These are phyloP conservation scores for Hericium erinaceus DNA, from an alignment of 768 basidiomycete species.

Conservation along the genomic window DNA sequence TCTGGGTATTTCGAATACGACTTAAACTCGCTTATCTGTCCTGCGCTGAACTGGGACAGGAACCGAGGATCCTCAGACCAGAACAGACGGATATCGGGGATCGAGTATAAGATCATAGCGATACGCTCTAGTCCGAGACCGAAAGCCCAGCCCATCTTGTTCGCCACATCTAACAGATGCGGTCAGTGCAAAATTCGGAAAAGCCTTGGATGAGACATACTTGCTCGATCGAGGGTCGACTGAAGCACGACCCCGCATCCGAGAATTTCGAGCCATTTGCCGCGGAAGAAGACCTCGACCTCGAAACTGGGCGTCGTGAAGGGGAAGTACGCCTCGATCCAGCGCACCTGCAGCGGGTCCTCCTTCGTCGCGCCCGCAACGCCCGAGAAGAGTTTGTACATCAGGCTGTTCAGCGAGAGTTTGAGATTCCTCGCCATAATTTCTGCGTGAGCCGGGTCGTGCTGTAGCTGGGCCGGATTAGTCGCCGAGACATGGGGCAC, in stretches of 20 bases:
- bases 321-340: constrained; percentile 98
- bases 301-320: constrained; percentile 98
- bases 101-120: constrained; percentile 94
- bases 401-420: constrained; percentile 77
- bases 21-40: constrained; percentile 73
- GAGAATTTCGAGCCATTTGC: constrained; percentile 94
- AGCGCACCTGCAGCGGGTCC: constrained; percentile 79
- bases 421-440: constrained; percentile 82
- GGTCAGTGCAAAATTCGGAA: background rate
- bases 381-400: constrained; percentile 73
- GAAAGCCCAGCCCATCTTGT: constrained; percentile 96
- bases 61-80: constrained; percentile 91
- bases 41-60: constrained; percentile 73
- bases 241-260: constrained; percentile 91
- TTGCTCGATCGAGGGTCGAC: constrained; percentile 77
- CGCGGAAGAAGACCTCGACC: constrained; percentile 93
- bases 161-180: constrained; percentile 44
- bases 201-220: constrained; percentile 37
- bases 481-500: constrained; percentile 58
- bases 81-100: constrained; percentile 96
- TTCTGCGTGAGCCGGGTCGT: constrained; percentile 65
- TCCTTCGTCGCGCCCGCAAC: constrained; percentile 37
- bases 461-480: constrained; percentile 75
- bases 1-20: constrained; percentile 90
- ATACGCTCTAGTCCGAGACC: constrained; percentile 95